Percentiles rank a stretch among this genome's conserved stretches.
Evolutionary conservation across 1,139 yeast genomes (phyloP).

Genomic region (Magnusiomyces sp.): DNA sequence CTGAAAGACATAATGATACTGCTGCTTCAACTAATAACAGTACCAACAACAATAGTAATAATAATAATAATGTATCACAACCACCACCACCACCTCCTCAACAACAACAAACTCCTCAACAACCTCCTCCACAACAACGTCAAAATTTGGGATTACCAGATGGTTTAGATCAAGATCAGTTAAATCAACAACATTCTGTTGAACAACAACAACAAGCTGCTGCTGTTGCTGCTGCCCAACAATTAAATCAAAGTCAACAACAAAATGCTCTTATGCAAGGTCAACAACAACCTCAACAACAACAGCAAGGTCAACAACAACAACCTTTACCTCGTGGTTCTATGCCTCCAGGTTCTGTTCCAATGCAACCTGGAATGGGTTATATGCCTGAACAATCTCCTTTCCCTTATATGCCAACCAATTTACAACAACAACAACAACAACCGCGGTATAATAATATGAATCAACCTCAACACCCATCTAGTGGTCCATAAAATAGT

Average conservation of each 20-base stretch:
- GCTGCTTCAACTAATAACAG: not conserved
- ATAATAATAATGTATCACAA: too few species aligned
- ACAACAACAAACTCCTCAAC: too few species aligned
- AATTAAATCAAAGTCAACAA: not conserved
- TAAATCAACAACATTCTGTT: too few species aligned
- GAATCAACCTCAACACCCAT: constrained; percentile 1
- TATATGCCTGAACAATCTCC: constrained; percentile 4
- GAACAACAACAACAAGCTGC: too few species aligned
- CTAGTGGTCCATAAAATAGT: too few species aligned
- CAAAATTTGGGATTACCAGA: too few species aligned
- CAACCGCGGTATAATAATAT: not conserved
- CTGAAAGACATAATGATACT: constrained; percentile 37
- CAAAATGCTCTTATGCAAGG: too few species aligned
- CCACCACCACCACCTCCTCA: too few species aligned
- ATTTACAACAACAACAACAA: not conserved
- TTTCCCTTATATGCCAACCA: constrained; percentile 3
- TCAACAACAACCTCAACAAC: not conserved
- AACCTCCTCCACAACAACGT: too few species aligned
- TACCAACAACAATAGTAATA: constrained; percentile 5
- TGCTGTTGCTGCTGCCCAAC: too few species aligned
- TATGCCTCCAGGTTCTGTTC: constrained; percentile 5
- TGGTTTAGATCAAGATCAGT: too few species aligned
- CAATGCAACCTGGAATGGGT: constrained; percentile 4
- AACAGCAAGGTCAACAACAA: not conserved
- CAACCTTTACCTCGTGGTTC: not conserved